phyloP scores from a whole-genome alignment of 106 monocot species.

The Allium sativum region DNA sequence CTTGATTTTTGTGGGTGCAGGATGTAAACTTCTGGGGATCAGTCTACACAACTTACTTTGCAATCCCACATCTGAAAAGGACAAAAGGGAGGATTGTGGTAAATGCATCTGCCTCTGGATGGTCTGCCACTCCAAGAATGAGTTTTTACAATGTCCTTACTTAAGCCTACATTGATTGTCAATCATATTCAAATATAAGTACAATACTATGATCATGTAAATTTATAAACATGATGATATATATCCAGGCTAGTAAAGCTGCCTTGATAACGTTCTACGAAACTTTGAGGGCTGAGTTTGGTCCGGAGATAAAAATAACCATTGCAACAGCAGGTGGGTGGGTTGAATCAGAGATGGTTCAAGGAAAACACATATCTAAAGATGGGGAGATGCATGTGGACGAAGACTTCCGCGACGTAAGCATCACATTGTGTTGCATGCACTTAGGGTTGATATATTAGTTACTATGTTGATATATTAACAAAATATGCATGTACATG shows the following conservation, averaged over 20 bases:
- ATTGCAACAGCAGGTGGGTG: conserved; percentile 44
- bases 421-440: neutral
- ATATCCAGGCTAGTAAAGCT: conserved; percentile 67
- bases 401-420: neutral
- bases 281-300: conserved; percentile 52
- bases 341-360: conserved; percentile 55
- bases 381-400: conserved; percentile 43
- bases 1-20: conserved; percentile 11
- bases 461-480: too few relatives aligned
- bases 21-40: conserved; percentile 81
- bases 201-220: too few relatives aligned
- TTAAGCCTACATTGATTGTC: neutral
- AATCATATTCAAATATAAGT: too few relatives aligned
- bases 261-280: conserved; percentile 65
- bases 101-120: conserved; percentile 36
- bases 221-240: too few relatives aligned
- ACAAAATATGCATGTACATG: too few relatives aligned
- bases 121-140: conserved; percentile 40
- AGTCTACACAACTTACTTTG: conserved; percentile 64
- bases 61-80: conserved; percentile 53
- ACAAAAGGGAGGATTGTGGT: conserved; percentile 44
- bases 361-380: conserved; percentile 39
- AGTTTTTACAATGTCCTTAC: conserved; percentile 48
- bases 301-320: conserved; percentile 37
- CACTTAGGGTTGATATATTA: neutral